A percentile compares a stretch with the other conserved stretches of the same genome.
phyloP scores from a whole-genome alignment of 768 basidiomycete genomes.

The Boletus fagicola region DNA sequence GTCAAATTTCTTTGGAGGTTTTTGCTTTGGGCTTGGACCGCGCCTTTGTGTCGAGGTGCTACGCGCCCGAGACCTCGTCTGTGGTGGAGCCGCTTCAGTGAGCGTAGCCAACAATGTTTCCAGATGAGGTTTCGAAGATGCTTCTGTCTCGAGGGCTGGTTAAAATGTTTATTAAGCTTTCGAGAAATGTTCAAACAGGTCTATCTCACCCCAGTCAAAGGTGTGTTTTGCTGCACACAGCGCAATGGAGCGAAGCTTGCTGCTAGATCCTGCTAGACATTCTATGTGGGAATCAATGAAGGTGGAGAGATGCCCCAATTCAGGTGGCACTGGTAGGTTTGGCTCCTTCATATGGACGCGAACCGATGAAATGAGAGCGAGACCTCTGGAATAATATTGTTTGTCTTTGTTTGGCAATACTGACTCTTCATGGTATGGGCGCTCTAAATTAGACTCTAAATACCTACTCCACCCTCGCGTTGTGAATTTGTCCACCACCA shows the following conservation, averaged over 20 bases:
- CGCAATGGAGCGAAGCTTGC: slow-evolving; percentile 54
- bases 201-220: slow-evolving; percentile 67
- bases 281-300: slow-evolving; percentile 56
- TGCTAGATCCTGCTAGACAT: slow-evolving; percentile 52
- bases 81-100: slow-evolving; percentile 63
- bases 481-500: not conserved
- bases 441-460: not conserved
- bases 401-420: slow-evolving; percentile 21
- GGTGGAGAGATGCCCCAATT: slow-evolving; percentile 50
- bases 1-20: slow-evolving; percentile 31
- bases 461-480: not conserved
- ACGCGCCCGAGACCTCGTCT: slow-evolving; percentile 67
- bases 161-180: not conserved
- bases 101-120: slow-evolving; percentile 65
- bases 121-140: slow-evolving; percentile 60
- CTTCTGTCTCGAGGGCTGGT: slow-evolving; percentile 68
- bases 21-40: slow-evolving; percentile 39
- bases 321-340: slow-evolving; percentile 32
- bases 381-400: slow-evolving; percentile 1
- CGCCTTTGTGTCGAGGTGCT: slow-evolving; percentile 37
- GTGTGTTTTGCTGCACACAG: slow-evolving; percentile 69
- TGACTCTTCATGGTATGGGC: not conserved
- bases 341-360: slow-evolving; percentile 19
- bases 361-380: not conserved
- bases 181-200: slow-evolving; percentile 3